A percentile compares a stretch with the other conserved stretches of the same genome.
Conservation (phyloP, 345 rosid genomes). For the Lagerstroemia speciosa region DNA sequence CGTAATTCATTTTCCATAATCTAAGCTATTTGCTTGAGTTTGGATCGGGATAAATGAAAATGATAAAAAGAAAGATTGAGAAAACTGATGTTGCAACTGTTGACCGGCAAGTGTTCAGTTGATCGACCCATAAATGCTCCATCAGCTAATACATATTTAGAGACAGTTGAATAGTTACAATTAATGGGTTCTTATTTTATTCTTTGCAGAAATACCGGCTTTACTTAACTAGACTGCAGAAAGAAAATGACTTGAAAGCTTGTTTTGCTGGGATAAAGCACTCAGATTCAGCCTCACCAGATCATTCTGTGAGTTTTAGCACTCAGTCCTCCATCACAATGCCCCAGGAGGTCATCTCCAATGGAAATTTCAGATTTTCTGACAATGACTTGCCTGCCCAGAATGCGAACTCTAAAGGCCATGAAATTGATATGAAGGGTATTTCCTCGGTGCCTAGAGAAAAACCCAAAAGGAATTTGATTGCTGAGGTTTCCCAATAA, state of each 20-base stretch:
- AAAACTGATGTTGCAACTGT: background rate
- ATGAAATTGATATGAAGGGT: constrained; percentile 25
- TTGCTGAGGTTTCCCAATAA: constrained; percentile 28
- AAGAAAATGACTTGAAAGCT: constrained; percentile 45
- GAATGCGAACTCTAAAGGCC: constrained; percentile 23
- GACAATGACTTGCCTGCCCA: constrained; percentile 27
- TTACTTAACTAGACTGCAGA: constrained; percentile 76
- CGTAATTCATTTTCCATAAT: background rate
- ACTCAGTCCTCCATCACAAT: constrained; percentile 27
- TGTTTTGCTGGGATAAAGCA: constrained; percentile 42
- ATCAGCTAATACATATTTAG: too few species aligned
- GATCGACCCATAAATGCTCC: too few species aligned
- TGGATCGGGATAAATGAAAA: background rate
- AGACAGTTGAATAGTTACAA: background rate
- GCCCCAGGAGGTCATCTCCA: constrained; percentile 22
- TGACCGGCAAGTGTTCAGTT: background rate
- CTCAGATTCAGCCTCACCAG: constrained; percentile 45
- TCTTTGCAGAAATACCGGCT: constrained; percentile 85
- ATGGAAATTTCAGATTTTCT: constrained; percentile 30
- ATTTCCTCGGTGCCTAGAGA: constrained; percentile 28
- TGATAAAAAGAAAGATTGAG: too few species aligned
- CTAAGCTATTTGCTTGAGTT: background rate
- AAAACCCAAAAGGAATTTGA: constrained; percentile 31
- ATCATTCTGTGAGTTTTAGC: constrained; percentile 26
- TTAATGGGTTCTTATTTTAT: background rate